A percentile compares a stretch with the other conserved stretches of the same genome.
These are phyloP conservation scores for Rhododendron ovatum DNA, from an alignment of 148 eudicot species.

Conservation along the genomic window DNA sequence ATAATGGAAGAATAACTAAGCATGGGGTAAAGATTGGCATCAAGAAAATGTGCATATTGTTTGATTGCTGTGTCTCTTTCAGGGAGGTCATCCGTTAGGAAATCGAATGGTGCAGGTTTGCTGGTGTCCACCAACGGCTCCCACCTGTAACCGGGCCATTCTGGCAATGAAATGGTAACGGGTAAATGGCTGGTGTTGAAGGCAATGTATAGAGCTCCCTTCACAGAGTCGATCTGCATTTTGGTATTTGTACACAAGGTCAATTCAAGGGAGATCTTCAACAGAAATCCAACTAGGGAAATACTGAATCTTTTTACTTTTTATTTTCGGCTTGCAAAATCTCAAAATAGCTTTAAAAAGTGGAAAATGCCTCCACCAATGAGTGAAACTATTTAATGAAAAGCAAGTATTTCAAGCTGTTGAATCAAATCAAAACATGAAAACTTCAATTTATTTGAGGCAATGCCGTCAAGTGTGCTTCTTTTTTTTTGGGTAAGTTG, in stretches of 20 bases:
- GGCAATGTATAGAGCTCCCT: conserved; percentile 75
- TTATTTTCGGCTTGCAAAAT: neutral
- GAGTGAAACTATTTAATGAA: neutral
- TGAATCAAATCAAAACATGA: neutral
- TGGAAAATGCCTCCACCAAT: neutral
- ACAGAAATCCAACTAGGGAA: neutral
- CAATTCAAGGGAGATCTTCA: neutral
- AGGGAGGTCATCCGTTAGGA: conserved; percentile 50
- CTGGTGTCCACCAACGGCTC: conserved; percentile 87
- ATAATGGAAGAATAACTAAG: conserved; percentile 89
- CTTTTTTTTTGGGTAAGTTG: too few species aligned
- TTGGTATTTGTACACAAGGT: neutral
- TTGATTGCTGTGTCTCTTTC: conserved; percentile 49
- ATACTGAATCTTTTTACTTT: neutral
- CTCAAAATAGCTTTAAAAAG: neutral
- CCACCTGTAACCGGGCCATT: conserved; percentile 81
- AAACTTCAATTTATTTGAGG: neutral
- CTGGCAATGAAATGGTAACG: conserved; percentile 55
- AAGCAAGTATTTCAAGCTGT: neutral
- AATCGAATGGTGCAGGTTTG: conserved; percentile 83
- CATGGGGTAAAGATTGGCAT: conserved; percentile 81
- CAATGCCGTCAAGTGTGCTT: neutral
- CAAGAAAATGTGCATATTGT: conserved; percentile 79
- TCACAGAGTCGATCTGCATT: conserved; percentile 70
- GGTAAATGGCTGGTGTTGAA: conserved; percentile 93